These are phyloP conservation scores for Cubamyces lactineus DNA, from an alignment of 768 basidiomycete genomes.

Conservation along the genomic window DNA sequence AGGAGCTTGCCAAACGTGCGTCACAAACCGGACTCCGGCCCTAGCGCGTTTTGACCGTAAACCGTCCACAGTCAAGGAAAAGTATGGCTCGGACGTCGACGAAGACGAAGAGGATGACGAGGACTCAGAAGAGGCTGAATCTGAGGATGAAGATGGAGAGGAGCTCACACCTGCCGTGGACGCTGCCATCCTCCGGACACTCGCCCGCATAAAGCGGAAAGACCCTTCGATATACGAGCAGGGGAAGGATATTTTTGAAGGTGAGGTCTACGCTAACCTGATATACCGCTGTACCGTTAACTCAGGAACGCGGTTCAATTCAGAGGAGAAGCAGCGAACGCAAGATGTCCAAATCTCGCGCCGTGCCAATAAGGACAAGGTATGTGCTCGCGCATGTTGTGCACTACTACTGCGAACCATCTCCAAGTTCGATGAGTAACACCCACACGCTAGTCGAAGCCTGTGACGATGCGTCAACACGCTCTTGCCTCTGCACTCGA, in stretches of 20 bases:
- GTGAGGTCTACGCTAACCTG: constrained; percentile 42
- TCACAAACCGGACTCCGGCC: constrained; percentile 12
- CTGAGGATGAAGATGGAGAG: constrained; percentile 93
- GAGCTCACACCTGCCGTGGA: constrained; percentile 93
- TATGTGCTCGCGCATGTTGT: constrained; percentile 27
- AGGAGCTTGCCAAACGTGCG: constrained; percentile 80
- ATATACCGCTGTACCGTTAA: too few species aligned
- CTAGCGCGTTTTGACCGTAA: neutral
- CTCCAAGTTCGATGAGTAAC: constrained; percentile 13
- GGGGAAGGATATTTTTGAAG: constrained; percentile 75
- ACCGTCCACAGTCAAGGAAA: constrained; percentile 70
- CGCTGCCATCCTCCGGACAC: constrained; percentile 89
- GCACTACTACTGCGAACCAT: constrained; percentile 6
- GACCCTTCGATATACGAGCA: constrained; percentile 86
- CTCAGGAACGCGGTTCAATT: neutral
- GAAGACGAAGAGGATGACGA: constrained; percentile 52
- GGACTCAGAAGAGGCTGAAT: constrained; percentile 78
- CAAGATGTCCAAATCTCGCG: constrained; percentile 35
- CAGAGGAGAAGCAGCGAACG: constrained; percentile 70
- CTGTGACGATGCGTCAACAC: constrained; percentile 75
- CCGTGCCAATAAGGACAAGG: constrained; percentile 53
- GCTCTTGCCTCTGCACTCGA: constrained; percentile 65
- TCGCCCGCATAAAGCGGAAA: constrained; percentile 79
- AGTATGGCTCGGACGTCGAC: constrained; percentile 79
- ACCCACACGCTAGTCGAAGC: constrained; percentile 54